phyloP scores from a whole-genome alignment of 768 basidiomycete genomes.

The Leccinum sublutescens region DNA sequence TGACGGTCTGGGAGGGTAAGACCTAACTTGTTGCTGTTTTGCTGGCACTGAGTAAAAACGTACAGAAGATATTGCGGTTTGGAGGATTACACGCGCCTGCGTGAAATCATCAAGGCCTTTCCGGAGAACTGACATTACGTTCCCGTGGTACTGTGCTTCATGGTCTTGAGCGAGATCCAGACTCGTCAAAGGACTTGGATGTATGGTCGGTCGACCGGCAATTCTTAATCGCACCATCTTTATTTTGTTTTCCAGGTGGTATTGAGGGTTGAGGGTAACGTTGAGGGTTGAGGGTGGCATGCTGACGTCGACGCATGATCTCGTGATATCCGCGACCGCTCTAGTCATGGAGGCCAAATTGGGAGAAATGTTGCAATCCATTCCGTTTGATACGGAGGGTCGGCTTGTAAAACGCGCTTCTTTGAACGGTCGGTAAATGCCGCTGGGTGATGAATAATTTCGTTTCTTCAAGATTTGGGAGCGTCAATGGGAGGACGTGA shows the following conservation, averaged over 20 bases:
- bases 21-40: neutral
- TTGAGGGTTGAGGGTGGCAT: constrained; percentile 45
- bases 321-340: constrained; percentile 49
- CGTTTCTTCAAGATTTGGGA: constrained; percentile 25
- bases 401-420: constrained; percentile 48
- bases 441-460: neutral
- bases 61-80: constrained; percentile 65
- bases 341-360: constrained; percentile 62
- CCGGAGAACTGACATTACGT: constrained; percentile 58
- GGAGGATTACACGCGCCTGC: constrained; percentile 69
- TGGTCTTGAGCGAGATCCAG: constrained; percentile 52
- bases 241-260: constrained; percentile 40
- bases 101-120: constrained; percentile 59
- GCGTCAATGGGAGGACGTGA: constrained; percentile 23
- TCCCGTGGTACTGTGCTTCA: constrained; percentile 56
- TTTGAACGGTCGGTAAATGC: constrained; percentile 45
- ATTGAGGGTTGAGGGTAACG: too few relatives aligned
- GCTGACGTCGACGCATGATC: constrained; percentile 41
- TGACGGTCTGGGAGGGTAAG: constrained; percentile 68
- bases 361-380: constrained; percentile 35
- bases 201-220: constrained; percentile 49
- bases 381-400: constrained; percentile 58
- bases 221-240: neutral
- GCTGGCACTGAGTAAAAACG: neutral
- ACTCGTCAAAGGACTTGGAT: constrained; percentile 47